Conservation (phyloP, 768 basidiomycete genomes). For the Jaapia argillacea region DNA sequence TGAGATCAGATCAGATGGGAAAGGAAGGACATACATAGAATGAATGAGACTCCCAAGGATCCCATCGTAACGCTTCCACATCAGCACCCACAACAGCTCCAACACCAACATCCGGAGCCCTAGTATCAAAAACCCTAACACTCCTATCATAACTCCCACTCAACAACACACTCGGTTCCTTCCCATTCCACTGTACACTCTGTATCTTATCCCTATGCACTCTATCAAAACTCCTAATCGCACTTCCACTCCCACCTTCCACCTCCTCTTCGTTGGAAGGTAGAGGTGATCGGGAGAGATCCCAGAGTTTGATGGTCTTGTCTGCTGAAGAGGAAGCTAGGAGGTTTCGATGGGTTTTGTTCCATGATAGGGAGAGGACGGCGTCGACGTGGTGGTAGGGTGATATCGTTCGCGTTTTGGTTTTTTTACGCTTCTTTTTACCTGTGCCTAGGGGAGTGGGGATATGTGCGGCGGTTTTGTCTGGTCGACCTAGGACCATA, state of each 20-base stretch:
- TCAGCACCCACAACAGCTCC: constrained; percentile 85
- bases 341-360: constrained; percentile 78
- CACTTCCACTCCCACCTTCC: constrained; percentile 35
- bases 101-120: constrained; percentile 73
- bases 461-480: constrained; percentile 70
- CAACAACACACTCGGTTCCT: constrained; percentile 80
- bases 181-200: constrained; percentile 90
- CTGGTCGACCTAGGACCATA: constrained; percentile 83
- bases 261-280: constrained; percentile 30
- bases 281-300: constrained; percentile 60
- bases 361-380: constrained; percentile 91
- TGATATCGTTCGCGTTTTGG: constrained; percentile 50
- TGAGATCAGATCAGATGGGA: not conserved
- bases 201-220: constrained; percentile 93
- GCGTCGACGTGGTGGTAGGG: constrained; percentile 85
- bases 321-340: constrained; percentile 91
- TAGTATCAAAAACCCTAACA: constrained; percentile 88
- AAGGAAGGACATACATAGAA: constrained; percentile 61
- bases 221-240: constrained; percentile 74
- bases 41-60: constrained; percentile 82
- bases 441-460: constrained; percentile 81
- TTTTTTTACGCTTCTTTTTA: constrained; percentile 92
- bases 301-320: constrained; percentile 95
- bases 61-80: constrained; percentile 92
- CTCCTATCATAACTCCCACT: constrained; percentile 94